Percentiles rank a stretch among this genome's conserved stretches.
These are phyloP conservation scores for Cyclostephanos tholiformis DNA, from an alignment of 108 stramenopile species.

Conservation along the genomic window DNA sequence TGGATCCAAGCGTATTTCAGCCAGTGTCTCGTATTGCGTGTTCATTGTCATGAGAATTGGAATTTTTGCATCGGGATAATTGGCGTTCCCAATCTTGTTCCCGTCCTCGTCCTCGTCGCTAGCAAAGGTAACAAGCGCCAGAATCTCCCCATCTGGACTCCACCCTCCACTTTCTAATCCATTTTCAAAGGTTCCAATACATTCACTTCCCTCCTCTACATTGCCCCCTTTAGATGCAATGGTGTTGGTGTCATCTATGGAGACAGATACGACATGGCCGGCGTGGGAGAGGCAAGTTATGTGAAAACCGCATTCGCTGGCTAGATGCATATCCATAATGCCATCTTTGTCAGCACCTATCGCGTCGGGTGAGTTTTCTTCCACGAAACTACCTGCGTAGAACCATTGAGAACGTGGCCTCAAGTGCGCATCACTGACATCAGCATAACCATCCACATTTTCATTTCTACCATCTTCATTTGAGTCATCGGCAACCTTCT, in stretches of 20 bases:
- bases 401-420: conserved; percentile 40
- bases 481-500: conserved; percentile 43
- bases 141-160: conserved; percentile 85
- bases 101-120: conserved; percentile 61
- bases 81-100: conserved; percentile 15
- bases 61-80: conserved; percentile 26
- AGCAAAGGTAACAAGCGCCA: conserved; percentile 73
- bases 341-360: conserved; percentile 12
- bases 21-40: conserved; percentile 77
- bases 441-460: neutral
- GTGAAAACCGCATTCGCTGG: conserved; percentile 27
- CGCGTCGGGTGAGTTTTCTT: conserved; percentile 30
- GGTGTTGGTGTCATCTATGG: conserved; percentile 41
- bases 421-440: neutral
- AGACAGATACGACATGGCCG: conserved; percentile 50
- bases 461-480: conserved; percentile 10
- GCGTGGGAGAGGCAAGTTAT: conserved; percentile 45
- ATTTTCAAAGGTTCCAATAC: conserved; percentile 84
- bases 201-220: conserved; percentile 62
- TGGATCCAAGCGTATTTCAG: conserved; percentile 67
- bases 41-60: conserved; percentile 86
- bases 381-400: conserved; percentile 44
- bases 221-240: conserved; percentile 54
- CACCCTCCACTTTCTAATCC: conserved; percentile 74
- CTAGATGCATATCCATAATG: conserved; percentile 31